These are phyloP conservation scores for Punica granatum DNA, from an alignment of 345 rosid genomes.

Conservation along the genomic window DNA sequence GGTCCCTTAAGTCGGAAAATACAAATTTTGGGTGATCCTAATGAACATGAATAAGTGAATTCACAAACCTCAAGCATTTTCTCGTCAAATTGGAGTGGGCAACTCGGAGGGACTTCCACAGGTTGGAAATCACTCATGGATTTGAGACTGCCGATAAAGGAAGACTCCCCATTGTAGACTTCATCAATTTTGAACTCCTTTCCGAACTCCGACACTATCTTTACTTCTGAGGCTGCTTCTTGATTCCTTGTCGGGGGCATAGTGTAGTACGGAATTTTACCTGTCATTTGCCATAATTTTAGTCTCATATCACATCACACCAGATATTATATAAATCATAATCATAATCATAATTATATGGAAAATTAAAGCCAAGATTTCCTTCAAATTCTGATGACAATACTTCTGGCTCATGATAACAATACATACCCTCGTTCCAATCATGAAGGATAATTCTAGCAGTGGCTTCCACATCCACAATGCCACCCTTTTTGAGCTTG, in stretches of 20 bases:
- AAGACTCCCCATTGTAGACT: constrained; percentile 69
- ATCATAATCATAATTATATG: neutral
- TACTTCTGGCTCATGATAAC: neutral
- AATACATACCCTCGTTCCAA: constrained; percentile 72
- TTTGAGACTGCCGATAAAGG: constrained; percentile 87
- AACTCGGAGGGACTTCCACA: constrained; percentile 67
- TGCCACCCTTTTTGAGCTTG: constrained; percentile 91
- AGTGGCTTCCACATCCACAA: constrained; percentile 78
- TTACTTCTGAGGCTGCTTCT: constrained; percentile 62
- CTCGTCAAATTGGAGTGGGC: constrained; percentile 61
- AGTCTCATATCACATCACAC: neutral
- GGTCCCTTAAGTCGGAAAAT: neutral
- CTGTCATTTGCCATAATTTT: constrained; percentile 24
- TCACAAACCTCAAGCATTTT: constrained; percentile 65
- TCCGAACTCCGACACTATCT: constrained; percentile 59
- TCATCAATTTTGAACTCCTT: constrained; percentile 81
- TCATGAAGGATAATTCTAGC: constrained; percentile 86
- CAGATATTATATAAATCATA: neutral
- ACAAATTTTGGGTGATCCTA: neutral
- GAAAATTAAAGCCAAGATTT: neutral
- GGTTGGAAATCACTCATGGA: constrained; percentile 53
- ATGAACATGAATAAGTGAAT: neutral
- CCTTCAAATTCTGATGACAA: neutral
- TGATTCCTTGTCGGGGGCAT: constrained; percentile 74
- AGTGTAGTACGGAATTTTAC: constrained; percentile 83